Conservation (phyloP, 2,329 filamentous ascomycete genomes). For the Passalora sequoiae region DNA sequence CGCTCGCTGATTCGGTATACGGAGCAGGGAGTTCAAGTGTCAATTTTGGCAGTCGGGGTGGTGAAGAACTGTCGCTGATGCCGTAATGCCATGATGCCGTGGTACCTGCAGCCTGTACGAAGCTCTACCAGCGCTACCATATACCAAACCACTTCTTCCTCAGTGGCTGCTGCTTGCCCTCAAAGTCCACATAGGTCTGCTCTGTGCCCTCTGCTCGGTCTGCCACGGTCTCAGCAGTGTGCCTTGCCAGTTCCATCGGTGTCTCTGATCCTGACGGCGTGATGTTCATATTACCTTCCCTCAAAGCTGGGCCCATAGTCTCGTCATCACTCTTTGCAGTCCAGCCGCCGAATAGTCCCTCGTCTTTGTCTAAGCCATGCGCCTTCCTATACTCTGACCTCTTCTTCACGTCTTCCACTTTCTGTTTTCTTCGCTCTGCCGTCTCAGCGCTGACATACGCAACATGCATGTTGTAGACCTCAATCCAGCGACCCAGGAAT, state of each 20-base stretch:
- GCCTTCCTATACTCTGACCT: slow-evolving; percentile 77
- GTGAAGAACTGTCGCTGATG: too few species aligned
- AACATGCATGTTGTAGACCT: slow-evolving; percentile 72
- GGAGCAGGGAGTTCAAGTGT: too few species aligned
- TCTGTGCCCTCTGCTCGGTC: slow-evolving; percentile 28
- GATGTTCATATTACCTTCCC: slow-evolving; percentile 37
- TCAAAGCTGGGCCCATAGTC: slow-evolving; percentile 30
- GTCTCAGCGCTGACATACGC: slow-evolving; percentile 64
- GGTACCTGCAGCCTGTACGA: neutral
- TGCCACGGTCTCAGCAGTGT: slow-evolving; percentile 30
- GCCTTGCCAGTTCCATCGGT: slow-evolving; percentile 11
- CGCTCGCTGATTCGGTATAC: too few species aligned
- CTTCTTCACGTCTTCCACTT: slow-evolving; percentile 83
- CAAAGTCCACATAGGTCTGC: slow-evolving; percentile 39
- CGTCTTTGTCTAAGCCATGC: slow-evolving; percentile 66
- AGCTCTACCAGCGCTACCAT: slow-evolving; percentile 49
- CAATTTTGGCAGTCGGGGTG: too few species aligned
- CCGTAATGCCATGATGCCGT: too few species aligned
- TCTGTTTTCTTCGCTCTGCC: slow-evolving; percentile 64
- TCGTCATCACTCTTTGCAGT: slow-evolving; percentile 36
- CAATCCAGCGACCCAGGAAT: slow-evolving; percentile 59
- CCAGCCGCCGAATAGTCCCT: slow-evolving; percentile 48
- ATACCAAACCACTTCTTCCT: slow-evolving; percentile 79
- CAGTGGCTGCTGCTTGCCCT: slow-evolving; percentile 49
- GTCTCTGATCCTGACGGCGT: neutral